phyloP scores from a whole-genome alignment of 1,284 basidiomycete genomes.

The Malassezia pachydermatis region DNA sequence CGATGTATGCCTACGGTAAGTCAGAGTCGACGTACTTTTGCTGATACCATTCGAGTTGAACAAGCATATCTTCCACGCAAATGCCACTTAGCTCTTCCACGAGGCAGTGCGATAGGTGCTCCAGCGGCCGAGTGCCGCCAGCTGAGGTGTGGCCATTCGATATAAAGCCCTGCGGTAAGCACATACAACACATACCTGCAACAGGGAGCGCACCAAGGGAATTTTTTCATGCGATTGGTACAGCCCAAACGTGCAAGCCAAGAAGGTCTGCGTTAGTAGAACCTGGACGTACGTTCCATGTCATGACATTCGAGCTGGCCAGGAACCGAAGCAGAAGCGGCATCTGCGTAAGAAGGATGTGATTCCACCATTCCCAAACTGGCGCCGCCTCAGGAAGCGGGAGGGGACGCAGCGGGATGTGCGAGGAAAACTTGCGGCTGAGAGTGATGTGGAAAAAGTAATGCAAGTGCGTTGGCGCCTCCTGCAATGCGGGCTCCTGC shows the following conservation, averaged over 20 bases:
- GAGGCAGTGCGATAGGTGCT: neutral
- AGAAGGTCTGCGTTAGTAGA: neutral
- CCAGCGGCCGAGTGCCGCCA: slow-evolving; percentile 4
- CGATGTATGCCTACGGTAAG: too few species aligned
- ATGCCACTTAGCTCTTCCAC: neutral
- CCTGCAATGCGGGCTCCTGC: neutral
- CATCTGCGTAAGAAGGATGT: neutral
- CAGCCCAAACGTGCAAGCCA: neutral
- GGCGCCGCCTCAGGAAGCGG: neutral
- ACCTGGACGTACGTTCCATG: neutral
- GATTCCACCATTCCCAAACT: slow-evolving; percentile 1
- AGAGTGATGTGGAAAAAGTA: slow-evolving; percentile 11
- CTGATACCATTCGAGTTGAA: slow-evolving; percentile 7
- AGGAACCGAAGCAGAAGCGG: neutral
- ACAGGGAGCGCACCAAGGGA: slow-evolving; percentile 13
- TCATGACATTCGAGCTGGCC: neutral
- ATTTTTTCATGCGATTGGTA: neutral
- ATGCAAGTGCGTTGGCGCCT: slow-evolving; percentile 2
- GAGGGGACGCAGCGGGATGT: slow-evolving; percentile 9
- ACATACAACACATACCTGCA: too few species aligned
- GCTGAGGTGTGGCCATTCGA: slow-evolving; percentile 1
- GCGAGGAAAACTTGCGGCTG: slow-evolving; percentile 12
- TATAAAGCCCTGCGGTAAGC: slow-evolving; percentile 1
- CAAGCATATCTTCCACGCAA: slow-evolving; percentile 1
- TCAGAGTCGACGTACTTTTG: too few species aligned